Conservation (phyloP, 2,329 filamentous ascomycete species). For the Exophiala sp. region DNA sequence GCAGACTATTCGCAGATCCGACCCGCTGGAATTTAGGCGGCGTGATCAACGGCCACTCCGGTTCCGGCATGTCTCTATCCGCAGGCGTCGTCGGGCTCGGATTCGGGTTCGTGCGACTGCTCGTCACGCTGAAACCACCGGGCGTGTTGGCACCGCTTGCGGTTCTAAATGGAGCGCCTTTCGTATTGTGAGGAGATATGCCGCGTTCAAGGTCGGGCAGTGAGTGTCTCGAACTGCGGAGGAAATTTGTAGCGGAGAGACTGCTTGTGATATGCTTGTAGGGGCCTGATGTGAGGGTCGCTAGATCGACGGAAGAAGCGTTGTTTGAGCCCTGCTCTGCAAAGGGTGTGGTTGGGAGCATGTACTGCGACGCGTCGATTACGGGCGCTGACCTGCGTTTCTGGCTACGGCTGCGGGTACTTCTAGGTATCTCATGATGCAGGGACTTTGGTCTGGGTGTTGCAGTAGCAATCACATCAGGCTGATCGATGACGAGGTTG, state of each 20-base stretch:
- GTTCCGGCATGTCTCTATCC: neutral
- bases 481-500: conserved; percentile 1
- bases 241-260: neutral
- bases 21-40: too few species aligned
- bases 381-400: neutral
- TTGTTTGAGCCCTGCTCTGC: neutral
- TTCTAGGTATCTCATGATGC: neutral
- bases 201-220: neutral
- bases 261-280: neutral
- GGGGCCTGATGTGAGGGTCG: neutral
- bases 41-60: neutral
- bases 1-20: neutral
- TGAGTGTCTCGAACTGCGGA: neutral
- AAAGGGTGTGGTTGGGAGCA: neutral
- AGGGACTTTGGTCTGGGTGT: neutral
- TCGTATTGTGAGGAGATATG: neutral
- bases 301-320: neutral
- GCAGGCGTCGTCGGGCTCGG: neutral
- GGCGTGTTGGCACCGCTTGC: neutral
- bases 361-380: neutral
- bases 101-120: neutral
- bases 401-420: neutral
- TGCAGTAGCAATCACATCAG: neutral
- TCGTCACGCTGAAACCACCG: neutral
- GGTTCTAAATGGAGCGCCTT: neutral